Conservation (phyloP, 139 green algal genomes). For the Picochlorum sp. region DNA sequence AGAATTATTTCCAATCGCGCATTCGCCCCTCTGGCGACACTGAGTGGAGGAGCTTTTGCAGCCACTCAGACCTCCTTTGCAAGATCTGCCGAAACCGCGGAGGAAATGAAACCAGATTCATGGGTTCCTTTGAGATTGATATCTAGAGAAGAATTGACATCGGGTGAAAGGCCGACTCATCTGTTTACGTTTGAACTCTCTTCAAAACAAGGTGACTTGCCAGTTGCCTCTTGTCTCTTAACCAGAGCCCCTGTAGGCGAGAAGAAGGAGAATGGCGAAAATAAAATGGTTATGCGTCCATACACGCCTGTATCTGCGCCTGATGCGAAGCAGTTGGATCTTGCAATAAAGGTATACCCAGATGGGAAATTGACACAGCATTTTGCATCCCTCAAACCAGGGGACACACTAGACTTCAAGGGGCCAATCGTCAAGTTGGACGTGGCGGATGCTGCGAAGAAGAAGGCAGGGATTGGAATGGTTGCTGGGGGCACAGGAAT, state of each 20-base stretch:
- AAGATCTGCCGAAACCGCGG: neutral
- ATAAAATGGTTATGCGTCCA: conserved; percentile 48
- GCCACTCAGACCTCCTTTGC: neutral
- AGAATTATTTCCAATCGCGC: conserved; percentile 2
- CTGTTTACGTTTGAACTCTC: conserved; percentile 32
- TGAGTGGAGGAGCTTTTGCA: conserved; percentile 11
- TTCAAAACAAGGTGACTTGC: conserved; percentile 19
- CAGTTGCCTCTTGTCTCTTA: conserved; percentile 34
- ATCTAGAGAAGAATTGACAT: conserved; percentile 25
- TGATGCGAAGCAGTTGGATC: conserved; percentile 37
- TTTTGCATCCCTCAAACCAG: conserved; percentile 12
- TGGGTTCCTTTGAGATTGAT: conserved; percentile 39
- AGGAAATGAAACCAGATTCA: conserved; percentile 12
- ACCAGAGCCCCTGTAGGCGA: conserved; percentile 39
- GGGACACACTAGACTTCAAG: conserved; percentile 17
- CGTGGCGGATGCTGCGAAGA: conserved; percentile 51
- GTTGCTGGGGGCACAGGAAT: conserved; percentile 60
- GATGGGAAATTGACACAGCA: conserved; percentile 24
- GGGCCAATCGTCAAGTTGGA: conserved; percentile 69
- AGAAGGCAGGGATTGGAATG: conserved; percentile 61
- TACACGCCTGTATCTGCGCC: conserved; percentile 49
- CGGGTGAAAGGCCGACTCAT: conserved; percentile 13
- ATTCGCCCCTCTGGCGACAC: conserved; percentile 10
- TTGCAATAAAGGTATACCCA: conserved; percentile 22
- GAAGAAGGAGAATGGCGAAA: conserved; percentile 40